Evolutionary conservation across 148 eudicot genomes (phyloP), one percentile per base, ranked within the genome.

Genomic region (Fallopia convolvulus): DNA sequence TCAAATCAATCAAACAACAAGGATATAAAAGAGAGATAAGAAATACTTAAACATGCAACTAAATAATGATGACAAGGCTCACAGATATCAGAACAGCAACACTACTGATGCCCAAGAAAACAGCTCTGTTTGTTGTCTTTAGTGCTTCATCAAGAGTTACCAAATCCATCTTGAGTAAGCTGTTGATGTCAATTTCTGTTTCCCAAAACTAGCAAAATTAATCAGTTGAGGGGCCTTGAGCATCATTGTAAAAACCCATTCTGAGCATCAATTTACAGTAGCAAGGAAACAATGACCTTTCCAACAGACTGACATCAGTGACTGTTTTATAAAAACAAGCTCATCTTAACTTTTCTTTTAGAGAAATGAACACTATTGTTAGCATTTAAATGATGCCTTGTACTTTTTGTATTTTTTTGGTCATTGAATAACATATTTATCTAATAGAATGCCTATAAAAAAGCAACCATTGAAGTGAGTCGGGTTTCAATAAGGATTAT

Each of bases 101-200:
- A 74, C 90, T 85, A 80, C 84, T 90, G 40, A 94, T 76, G 46
- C 97, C 92, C 82, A 90, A 87, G 82, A 82, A 78, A 77, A 87
- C 91, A 79, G 99, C 99, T 63, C 83, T 87, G 75, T 92, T 87
- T 17, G 92, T 90, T 44, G 91, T 88, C 83, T 80, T 90, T 70
- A 94, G 77, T 61, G 99, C 97, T 85, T 94, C 99, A 74, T 92
- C 99, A 47, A 92, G 83, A 75, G 99, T 94, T 79, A 94, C 95
- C 72, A 88, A 58, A 86, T 94, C 99, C 86, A 89, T 87, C 79
- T 92, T 88, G 20, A 94, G 83, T 65, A 94, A 86, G 79, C 88
- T 79, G 80, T 94, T 93, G 60, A 93, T 86, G 79, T 94, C 97
- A 76, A 94, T 78, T 83, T 85, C 99, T 94, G 90, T 26, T 36